Evolutionary conservation across 371 early-diverging fungal genomes (phyloP).

Genomic region (Mucor racemosus): DNA sequence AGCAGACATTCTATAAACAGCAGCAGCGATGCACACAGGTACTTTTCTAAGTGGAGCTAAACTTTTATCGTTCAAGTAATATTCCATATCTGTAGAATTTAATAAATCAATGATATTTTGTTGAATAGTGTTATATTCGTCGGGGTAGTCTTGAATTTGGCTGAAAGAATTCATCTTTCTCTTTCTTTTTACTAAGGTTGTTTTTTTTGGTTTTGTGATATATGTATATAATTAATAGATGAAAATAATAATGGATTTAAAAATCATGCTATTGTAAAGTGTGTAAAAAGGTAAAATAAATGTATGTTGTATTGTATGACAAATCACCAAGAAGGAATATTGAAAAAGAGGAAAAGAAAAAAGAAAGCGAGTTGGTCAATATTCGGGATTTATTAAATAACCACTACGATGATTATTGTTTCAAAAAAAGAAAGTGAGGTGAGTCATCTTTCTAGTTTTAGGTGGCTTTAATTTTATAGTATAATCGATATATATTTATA

Average conservation of each 20-base stretch:
- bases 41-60: constrained; percentile 14
- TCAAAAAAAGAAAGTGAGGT: constrained; percentile 5
- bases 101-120: constrained; percentile 16
- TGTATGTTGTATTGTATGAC: neutral
- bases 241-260: constrained; percentile 3
- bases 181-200: neutral
- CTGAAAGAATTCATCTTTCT: constrained; percentile 9
- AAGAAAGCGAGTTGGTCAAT: neutral
- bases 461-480: constrained; percentile 1
- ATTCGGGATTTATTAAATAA: constrained; percentile 14
- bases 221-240: constrained; percentile 1
- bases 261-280: neutral
- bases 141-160: neutral
- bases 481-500: neutral
- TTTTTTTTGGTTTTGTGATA: neutral
- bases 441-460: constrained; percentile 9
- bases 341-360: constrained; percentile 2
- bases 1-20: constrained; percentile 27
- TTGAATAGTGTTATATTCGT: constrained; percentile 2
- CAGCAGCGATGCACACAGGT: constrained; percentile 25
- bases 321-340: neutral
- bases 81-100: constrained; percentile 14
- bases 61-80: constrained; percentile 15
- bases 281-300: neutral
- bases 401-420: neutral